Conservation (phyloP, 176 grass and related monocot species). For the Carex kokanica region DNA sequence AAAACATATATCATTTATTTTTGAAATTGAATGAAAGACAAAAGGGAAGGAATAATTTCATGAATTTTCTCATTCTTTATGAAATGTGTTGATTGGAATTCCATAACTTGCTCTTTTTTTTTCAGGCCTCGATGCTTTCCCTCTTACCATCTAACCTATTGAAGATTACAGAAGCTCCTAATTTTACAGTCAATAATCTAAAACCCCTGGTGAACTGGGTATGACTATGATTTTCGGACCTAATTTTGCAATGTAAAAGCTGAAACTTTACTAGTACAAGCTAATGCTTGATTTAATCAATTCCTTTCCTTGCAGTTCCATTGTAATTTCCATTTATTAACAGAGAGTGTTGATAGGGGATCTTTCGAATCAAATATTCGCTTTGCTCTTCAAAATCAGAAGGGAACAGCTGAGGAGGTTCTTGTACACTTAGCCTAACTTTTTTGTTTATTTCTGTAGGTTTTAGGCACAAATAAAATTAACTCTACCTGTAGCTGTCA, state of each 20-base stretch:
- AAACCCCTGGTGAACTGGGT: slow-evolving; percentile 77
- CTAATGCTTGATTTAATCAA: slow-evolving; percentile 26
- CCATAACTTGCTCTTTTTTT: neutral
- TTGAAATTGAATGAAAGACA: neutral
- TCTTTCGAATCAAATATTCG: slow-evolving; percentile 83
- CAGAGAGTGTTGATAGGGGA: slow-evolving; percentile 43
- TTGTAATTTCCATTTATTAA: slow-evolving; percentile 58
- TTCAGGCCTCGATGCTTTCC: slow-evolving; percentile 88
- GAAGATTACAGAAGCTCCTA: slow-evolving; percentile 44
- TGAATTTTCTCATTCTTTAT: neutral
- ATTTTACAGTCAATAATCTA: slow-evolving; percentile 51
- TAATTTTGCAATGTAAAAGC: neutral
- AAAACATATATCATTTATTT: neutral
- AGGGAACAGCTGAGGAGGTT: slow-evolving; percentile 91
- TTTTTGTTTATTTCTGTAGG: neutral
- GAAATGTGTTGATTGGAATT: neutral
- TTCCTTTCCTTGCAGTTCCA: slow-evolving; percentile 63
- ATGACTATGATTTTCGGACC: slow-evolving; percentile 19
- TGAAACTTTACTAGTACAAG: neutral
- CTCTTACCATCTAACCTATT: slow-evolving; percentile 68
- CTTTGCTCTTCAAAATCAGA: slow-evolving; percentile 67
- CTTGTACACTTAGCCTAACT: neutral
- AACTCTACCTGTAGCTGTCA: neutral
- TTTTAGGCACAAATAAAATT: neutral
- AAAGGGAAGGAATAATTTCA: neutral